Evolutionary conservation across 495 filamentous ascomycete species (phyloP).

Genomic region (Hypoxylon lienhwacheense): DNA sequence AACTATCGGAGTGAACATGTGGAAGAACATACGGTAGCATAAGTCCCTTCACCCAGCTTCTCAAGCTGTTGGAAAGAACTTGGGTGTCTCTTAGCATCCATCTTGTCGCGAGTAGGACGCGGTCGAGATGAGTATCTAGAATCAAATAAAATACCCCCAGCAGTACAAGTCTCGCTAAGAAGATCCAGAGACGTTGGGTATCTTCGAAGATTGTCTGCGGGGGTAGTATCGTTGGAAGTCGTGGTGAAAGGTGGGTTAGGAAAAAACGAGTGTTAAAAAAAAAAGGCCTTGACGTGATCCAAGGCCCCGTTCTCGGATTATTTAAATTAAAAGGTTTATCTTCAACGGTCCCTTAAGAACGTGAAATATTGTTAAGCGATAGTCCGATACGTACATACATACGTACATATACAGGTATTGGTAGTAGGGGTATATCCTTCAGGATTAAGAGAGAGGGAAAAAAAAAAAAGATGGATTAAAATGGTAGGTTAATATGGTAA

Average conservation of each 20-base stretch:
- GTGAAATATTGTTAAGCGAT: slow-evolving; percentile 18
- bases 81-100: slow-evolving; percentile 88
- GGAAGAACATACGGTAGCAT: slow-evolving; percentile 79
- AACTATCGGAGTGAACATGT: neutral
- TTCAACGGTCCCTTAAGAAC: too few relatives aligned
- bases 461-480: slow-evolving; percentile 17
- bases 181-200: slow-evolving; percentile 14
- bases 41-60: slow-evolving; percentile 97
- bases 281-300: slow-evolving; percentile 32
- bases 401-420: too few relatives aligned
- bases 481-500: slow-evolving; percentile 20
- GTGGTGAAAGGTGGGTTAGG: slow-evolving; percentile 32
- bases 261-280: slow-evolving; percentile 16
- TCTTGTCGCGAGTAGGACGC: slow-evolving; percentile 43
- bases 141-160: slow-evolving; percentile 22
- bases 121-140: slow-evolving; percentile 7
- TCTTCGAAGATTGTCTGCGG: slow-evolving; percentile 15
- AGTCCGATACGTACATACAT: slow-evolving; percentile 2
- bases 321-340: too few relatives aligned
- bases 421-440: slow-evolving; percentile 21
- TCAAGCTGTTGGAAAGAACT: slow-evolving; percentile 99
- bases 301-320: slow-evolving; percentile 21
- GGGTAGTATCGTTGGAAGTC: slow-evolving; percentile 27
- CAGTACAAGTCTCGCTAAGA: slow-evolving; percentile 23
- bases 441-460: slow-evolving; percentile 12